Percentiles rank a stretch among this genome's conserved stretches.
Conservation (phyloP, 106 monocot genomes). For the Dendrobium officinale region DNA sequence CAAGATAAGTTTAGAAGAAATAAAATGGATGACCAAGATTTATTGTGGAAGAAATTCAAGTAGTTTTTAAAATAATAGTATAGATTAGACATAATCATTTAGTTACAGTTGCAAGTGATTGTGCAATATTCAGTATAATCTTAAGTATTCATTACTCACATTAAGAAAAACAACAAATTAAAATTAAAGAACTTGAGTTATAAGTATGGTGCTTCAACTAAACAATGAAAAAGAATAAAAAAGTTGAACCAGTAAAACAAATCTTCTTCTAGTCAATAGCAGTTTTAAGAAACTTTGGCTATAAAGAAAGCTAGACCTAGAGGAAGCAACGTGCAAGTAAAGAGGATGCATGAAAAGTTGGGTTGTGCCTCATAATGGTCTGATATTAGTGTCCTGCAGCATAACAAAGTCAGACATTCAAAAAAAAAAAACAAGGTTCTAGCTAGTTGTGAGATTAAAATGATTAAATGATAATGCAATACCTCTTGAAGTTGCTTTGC, state of each 20-base stretch:
- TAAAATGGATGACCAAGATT: too few species aligned
- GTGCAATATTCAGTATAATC: too few species aligned
- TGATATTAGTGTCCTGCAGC: slow-evolving; percentile 58
- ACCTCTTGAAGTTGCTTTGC: slow-evolving; percentile 83
- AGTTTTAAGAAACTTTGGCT: slow-evolving; percentile 90
- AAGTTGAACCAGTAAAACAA: slow-evolving; percentile 73
- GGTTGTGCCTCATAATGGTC: slow-evolving; percentile 90
- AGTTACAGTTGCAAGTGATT: too few species aligned
- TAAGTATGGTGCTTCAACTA: background rate
- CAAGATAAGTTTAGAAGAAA: too few species aligned
- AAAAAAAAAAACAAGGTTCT: background rate
- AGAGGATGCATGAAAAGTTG: slow-evolving; percentile 91
- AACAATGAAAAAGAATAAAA: background rate
- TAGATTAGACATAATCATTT: too few species aligned
- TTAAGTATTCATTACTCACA: too few species aligned
- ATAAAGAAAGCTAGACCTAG: slow-evolving; percentile 49
- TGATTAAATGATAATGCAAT: background rate
- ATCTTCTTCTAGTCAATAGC: slow-evolving; percentile 96
- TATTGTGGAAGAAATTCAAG: too few species aligned
- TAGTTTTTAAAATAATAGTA: too few species aligned
- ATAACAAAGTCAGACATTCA: background rate
- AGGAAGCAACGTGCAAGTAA: slow-evolving; percentile 99
- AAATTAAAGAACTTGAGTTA: background rate
- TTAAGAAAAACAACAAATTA: too few species aligned
- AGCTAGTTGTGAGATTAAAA: background rate